Percentiles rank a stretch among this genome's conserved stretches.
phyloP scores from a whole-genome alignment of 352 stramenopile genomes.

The Phytopythium helicoides region DNA sequence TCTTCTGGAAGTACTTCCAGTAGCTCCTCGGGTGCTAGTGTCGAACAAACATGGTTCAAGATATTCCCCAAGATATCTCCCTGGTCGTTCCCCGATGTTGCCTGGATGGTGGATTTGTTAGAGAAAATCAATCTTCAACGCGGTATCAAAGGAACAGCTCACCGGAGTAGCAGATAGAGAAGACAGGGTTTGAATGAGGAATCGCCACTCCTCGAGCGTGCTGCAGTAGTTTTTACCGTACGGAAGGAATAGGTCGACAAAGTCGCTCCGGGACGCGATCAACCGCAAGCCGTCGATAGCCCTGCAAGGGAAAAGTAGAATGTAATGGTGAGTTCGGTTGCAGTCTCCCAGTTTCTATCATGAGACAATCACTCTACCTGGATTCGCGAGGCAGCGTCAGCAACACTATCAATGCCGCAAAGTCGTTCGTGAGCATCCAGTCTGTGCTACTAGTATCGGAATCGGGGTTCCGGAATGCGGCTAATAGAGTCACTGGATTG shows the following conservation, averaged over 20 bases:
- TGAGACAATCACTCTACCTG: constrained; percentile 29
- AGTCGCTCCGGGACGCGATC: constrained; percentile 43
- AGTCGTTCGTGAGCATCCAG: constrained; percentile 51
- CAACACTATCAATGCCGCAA: constrained; percentile 63
- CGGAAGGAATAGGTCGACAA: constrained; percentile 65
- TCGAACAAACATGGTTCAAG: constrained; percentile 66
- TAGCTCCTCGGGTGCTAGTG: constrained; percentile 70
- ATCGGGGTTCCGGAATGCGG: constrained; percentile 3
- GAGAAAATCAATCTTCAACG: no score
- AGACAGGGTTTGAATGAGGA: constrained; percentile 65
- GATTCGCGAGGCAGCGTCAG: constrained; percentile 52
- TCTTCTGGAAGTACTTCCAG: constrained; percentile 79
- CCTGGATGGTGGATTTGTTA: no score
- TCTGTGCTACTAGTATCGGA: constrained; percentile 1
- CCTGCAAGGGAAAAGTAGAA: constrained; percentile 11
- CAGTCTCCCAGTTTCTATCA: background rate
- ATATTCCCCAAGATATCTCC: constrained; percentile 54
- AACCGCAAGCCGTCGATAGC: constrained; percentile 61
- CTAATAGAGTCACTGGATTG: constrained; percentile 32
- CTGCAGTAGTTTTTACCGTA: constrained; percentile 71
- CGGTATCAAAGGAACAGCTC: no score
- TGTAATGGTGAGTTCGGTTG: background rate
- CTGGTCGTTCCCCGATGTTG: constrained; percentile 19
- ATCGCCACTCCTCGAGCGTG: constrained; percentile 74
- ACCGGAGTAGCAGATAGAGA: constrained; percentile 30